Conservation (phyloP, 2,329 filamentous ascomycete genomes). For the Aspergillus sojae region DNA sequence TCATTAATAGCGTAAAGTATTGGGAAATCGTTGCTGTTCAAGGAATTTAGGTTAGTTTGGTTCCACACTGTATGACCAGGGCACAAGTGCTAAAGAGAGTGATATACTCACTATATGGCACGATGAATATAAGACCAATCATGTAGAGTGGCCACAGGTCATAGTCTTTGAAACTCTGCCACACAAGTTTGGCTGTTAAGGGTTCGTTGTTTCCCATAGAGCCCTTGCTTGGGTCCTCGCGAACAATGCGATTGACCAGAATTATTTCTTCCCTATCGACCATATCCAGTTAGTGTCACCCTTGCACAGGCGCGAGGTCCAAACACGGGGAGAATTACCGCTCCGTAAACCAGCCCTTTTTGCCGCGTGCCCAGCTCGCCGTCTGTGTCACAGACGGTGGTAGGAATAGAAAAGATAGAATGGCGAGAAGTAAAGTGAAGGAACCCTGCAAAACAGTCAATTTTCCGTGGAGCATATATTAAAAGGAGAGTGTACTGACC, state of each 20-base stretch:
- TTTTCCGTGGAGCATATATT: neutral
- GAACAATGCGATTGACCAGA: constrained; percentile 63
- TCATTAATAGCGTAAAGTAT: constrained; percentile 41
- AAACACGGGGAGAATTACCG: constrained; percentile 28
- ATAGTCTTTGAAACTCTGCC: constrained; percentile 54
- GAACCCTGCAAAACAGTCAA: constrained; percentile 19
- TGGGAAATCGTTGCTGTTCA: constrained; percentile 22
- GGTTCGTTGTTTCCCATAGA: constrained; percentile 60
- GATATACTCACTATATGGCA: constrained; percentile 27
- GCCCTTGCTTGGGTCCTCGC: constrained; percentile 57
- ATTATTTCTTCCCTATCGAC: constrained; percentile 61
- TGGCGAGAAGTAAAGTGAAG: constrained; percentile 27
- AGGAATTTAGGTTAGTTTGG: neutral
- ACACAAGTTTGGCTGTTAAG: constrained; percentile 50
- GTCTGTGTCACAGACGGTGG: constrained; percentile 65
- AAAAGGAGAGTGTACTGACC: constrained; percentile 33
- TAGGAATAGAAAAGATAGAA: constrained; percentile 51
- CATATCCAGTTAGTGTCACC: neutral
- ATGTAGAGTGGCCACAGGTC: constrained; percentile 59
- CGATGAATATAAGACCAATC: constrained; percentile 45
- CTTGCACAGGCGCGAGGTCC: neutral
- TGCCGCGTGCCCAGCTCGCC: constrained; percentile 32
- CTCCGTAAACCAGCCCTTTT: constrained; percentile 65
- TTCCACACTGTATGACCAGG: neutral
- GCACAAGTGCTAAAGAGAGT: neutral